Conservation (phyloP, 176 grass and related monocot species). For the Canna indica region DNA sequence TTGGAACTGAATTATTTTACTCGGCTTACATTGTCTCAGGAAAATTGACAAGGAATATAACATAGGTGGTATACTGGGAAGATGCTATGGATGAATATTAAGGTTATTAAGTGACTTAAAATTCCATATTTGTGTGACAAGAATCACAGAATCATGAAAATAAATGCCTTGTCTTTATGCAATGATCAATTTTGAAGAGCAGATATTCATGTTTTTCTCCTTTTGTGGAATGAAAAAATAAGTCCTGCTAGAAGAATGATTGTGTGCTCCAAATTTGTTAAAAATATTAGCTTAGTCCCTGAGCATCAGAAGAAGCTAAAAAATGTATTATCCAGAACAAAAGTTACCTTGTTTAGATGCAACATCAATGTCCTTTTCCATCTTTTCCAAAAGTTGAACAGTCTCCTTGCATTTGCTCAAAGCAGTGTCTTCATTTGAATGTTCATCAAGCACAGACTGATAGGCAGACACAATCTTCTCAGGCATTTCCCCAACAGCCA, state of each 20-base stretch:
- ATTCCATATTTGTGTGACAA: too few species aligned
- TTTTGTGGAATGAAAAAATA: background rate
- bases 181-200: background rate
- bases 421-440: constrained; percentile 60
- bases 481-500: constrained; percentile 70
- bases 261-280: too few species aligned
- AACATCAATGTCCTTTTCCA: constrained; percentile 59
- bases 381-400: constrained; percentile 56
- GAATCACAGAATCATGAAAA: too few species aligned
- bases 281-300: background rate
- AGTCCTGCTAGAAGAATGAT: background rate
- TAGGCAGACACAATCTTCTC: constrained; percentile 83
- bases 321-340: background rate
- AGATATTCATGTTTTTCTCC: background rate
- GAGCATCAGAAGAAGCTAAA: background rate
- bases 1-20: too few species aligned
- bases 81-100: too few species aligned
- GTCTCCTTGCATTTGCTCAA: constrained; percentile 63
- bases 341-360: constrained; percentile 49
- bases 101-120: too few species aligned
- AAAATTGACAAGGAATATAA: too few species aligned
- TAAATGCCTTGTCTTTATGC: background rate
- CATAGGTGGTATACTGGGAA: too few species aligned
- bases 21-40: too few species aligned
- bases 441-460: constrained; percentile 61